Base-by-base conservation (phyloP, 345 rosid genomes). In the Euphorbia peplus region DNA sequence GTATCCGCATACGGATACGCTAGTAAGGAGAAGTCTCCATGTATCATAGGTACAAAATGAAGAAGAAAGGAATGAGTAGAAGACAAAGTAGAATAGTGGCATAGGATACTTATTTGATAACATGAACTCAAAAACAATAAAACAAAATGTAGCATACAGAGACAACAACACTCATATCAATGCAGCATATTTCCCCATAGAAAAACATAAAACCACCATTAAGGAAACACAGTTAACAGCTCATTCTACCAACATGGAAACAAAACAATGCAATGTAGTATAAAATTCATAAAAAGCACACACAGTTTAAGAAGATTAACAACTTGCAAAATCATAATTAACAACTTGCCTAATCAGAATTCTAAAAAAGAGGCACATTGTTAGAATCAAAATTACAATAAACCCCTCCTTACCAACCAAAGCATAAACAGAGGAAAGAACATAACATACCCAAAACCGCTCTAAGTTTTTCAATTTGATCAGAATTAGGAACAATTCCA, bases 391-490 rank as follows among this genome's bases (percentile, higher is more conserved):
- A 56, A 50, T 35, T 46, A 24, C 48, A 25, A 19, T 28, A 28
- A 21, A 54, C 8, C 22, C 53, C 22, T n/a, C 41, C 8, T 13
- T 2, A 58, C 63, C 44, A 58, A 32, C 63, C 63, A 29, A 13
- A 29, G 22, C 16, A 13, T 60, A 25, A 4, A 3, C 21, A 70
- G n/a, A 19, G 24, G 60, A 39, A 30, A 1, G 13, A 16, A 64
- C 25, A 6, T 4, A 13, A 26, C 86, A 58, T 92, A 95, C 99
- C 99, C 75, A 95, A 75, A 78, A 87, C 84, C 0, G 80, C 70
- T 48, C 80, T 83, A 7, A 95, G 83, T 73, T 67, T 77, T 51
- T 84, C 81, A 71, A 95, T 84, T 59, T 86, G 74, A 41, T 84
- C 88, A 0, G 79, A 77, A 32, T 90, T 70, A 7, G 99, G 98